Conservation (phyloP, 2,329 filamentous ascomycete species). For the Talaromyces sp. region DNA sequence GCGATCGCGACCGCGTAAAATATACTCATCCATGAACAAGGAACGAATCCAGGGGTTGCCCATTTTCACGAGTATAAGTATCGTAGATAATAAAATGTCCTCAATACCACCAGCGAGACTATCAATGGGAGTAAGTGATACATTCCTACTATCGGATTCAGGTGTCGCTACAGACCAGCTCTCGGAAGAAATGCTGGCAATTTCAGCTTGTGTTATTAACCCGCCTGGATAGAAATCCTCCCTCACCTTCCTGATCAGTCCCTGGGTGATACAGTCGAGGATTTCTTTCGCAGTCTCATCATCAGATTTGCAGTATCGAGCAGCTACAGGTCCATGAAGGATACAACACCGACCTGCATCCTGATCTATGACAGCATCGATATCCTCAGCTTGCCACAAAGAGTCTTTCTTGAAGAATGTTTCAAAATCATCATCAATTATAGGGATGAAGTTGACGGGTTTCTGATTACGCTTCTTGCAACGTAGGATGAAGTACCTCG, state of each 20-base stretch:
- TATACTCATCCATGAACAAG: background rate
- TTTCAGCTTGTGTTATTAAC: background rate
- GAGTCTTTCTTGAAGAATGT: slow-evolving; percentile 99
- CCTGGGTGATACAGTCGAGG: slow-evolving; percentile 79
- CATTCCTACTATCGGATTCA: background rate
- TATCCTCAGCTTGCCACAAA: slow-evolving; percentile 96
- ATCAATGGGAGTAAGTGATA: background rate
- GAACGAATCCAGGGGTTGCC: slow-evolving; percentile 5
- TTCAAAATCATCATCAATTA: slow-evolving; percentile 92
- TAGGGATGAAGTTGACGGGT: slow-evolving; percentile 90
- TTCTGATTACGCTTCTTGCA: slow-evolving; percentile 92
- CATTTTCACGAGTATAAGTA: background rate
- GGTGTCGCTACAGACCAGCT: background rate
- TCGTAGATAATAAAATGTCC: background rate
- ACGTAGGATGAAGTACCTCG: slow-evolving; percentile 75
- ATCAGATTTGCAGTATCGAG: slow-evolving; percentile 80
- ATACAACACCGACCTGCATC: slow-evolving; percentile 96
- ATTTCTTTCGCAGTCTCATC: slow-evolving; percentile 96
- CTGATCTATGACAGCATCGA: slow-evolving; percentile 90
- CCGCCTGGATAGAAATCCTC: background rate
- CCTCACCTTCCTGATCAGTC: background rate
- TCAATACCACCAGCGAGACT: background rate
- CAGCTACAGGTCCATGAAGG: slow-evolving; percentile 91
- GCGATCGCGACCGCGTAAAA: background rate
- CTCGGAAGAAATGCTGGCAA: background rate